Evolutionary conservation across 2,329 filamentous ascomycete genomes (phyloP).

Genomic region (Pestalotiopsis sp.): DNA sequence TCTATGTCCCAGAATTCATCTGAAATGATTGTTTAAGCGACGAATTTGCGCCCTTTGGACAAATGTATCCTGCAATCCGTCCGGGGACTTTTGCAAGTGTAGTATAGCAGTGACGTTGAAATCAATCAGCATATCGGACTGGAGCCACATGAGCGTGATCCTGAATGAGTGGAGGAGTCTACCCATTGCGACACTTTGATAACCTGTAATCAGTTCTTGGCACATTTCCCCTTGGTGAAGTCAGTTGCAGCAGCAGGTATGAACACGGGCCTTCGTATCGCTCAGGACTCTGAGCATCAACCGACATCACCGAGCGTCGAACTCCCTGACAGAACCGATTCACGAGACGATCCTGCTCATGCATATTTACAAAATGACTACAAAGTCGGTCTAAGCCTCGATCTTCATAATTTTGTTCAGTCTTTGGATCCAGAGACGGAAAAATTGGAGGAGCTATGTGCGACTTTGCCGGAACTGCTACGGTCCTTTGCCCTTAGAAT

Average conservation of each 20-base stretch:
- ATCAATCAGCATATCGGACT: neutral
- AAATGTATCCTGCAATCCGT: too few relatives aligned
- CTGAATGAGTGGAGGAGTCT: neutral
- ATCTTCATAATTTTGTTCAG: neutral
- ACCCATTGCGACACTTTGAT: neutral
- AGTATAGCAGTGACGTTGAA: too few relatives aligned
- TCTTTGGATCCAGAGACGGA: neutral
- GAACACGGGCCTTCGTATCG: neutral
- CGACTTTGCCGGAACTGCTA: neutral
- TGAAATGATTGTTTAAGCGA: too few relatives aligned
- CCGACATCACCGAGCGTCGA: neutral
- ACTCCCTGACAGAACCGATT: neutral
- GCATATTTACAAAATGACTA: neutral
- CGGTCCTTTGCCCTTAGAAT: neutral
- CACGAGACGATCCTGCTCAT: neutral
- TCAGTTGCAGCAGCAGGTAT: neutral
- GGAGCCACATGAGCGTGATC: neutral
- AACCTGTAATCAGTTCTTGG: neutral
- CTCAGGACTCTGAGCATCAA: neutral
- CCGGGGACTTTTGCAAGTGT: neutral
- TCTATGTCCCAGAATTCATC: too few relatives aligned
- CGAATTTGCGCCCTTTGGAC: too few relatives aligned
- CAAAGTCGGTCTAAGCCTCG: neutral
- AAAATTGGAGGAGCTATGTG: neutral
- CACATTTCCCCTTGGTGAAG: neutral